phyloP scores from a whole-genome alignment of 2,329 filamentous ascomycete species.

The Diaporthe sp. region DNA sequence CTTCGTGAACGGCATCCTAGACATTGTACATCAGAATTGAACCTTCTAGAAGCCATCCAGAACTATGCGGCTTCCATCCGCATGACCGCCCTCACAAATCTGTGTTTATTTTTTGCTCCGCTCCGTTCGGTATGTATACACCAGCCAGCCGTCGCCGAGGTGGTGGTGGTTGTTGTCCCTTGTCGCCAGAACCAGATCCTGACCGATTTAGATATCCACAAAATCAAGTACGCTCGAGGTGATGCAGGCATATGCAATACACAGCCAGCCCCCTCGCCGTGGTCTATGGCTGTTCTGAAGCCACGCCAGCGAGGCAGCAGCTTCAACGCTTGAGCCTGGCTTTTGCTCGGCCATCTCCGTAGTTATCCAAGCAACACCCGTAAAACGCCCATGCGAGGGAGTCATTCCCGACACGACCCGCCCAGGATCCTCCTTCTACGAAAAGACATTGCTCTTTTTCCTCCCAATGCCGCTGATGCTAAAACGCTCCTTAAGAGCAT shows the following conservation, averaged over 20 bases:
- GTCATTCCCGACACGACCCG: conserved; percentile 1
- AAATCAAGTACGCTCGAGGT: conserved; percentile 19
- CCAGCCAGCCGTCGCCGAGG: not conserved
- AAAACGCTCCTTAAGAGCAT: conserved; percentile 47
- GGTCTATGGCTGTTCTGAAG: not conserved
- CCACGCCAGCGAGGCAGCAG: not conserved
- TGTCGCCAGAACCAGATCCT: not conserved
- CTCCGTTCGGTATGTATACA: conserved; percentile 3
- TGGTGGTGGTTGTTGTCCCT: not conserved
- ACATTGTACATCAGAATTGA: not conserved
- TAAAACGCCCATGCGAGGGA: conserved; percentile 21
- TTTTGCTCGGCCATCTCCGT: not conserved
- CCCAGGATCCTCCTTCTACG: conserved; percentile 45
- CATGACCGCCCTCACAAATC: not conserved
- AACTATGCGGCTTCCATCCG: not conserved
- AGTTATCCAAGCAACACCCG: conserved; percentile 25
- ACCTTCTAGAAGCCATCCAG: not conserved
- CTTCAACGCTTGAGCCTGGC: not conserved
- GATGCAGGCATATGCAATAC: conserved; percentile 15
- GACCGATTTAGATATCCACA: not conserved
- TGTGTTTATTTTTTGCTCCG: conserved; percentile 12
- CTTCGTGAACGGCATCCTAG: not conserved
- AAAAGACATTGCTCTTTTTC: conserved; percentile 74
- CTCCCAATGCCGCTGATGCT: conserved; percentile 54
- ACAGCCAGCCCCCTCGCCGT: conserved; percentile 9